phyloP scores from a whole-genome alignment of 2,329 filamentous ascomycete species.

The Bipolaris bicolor region DNA sequence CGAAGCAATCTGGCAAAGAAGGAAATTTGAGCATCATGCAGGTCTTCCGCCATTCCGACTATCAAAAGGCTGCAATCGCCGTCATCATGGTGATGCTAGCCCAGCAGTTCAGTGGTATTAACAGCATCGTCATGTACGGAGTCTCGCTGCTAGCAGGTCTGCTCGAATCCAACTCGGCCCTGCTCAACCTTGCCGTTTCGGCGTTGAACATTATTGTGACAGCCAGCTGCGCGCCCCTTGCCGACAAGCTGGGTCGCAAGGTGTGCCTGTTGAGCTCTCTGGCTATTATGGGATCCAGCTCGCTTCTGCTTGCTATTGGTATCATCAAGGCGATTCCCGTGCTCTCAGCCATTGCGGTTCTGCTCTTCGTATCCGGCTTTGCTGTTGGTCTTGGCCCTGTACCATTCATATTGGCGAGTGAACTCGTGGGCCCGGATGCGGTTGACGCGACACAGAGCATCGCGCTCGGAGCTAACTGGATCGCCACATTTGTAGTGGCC shows the following conservation, averaged over 20 bases:
- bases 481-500: conserved; percentile 88
- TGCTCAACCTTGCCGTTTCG: conserved; percentile 88
- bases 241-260: conserved; percentile 88
- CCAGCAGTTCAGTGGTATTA: conserved; percentile 90
- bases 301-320: conserved; percentile 77
- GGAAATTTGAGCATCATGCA: conserved; percentile 53
- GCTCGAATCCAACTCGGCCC: conserved; percentile 78
- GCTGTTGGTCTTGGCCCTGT: conserved; percentile 91
- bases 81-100: conserved; percentile 93
- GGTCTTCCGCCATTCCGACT: conserved; percentile 70
- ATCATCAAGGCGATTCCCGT: conserved; percentile 76
- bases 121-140: conserved; percentile 98
- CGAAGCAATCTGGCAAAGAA: conserved; percentile 37
- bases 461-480: conserved; percentile 84
- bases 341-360: conserved; percentile 79
- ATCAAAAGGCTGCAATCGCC: conserved; percentile 82
- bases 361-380: conserved; percentile 88
- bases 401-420: conserved; percentile 90
- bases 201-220: conserved; percentile 86
- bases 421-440: conserved; percentile 87
- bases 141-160: conserved; percentile 84
- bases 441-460: conserved; percentile 91
- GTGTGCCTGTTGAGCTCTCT: conserved; percentile 82
- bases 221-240: conserved; percentile 78
- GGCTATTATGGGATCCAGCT: conserved; percentile 79